Evolutionary conservation across 2,329 filamentous ascomycete species (phyloP), one percentile per base, ranked within the genome.

Genomic region (Fonsecaea multimorphosa): DNA sequence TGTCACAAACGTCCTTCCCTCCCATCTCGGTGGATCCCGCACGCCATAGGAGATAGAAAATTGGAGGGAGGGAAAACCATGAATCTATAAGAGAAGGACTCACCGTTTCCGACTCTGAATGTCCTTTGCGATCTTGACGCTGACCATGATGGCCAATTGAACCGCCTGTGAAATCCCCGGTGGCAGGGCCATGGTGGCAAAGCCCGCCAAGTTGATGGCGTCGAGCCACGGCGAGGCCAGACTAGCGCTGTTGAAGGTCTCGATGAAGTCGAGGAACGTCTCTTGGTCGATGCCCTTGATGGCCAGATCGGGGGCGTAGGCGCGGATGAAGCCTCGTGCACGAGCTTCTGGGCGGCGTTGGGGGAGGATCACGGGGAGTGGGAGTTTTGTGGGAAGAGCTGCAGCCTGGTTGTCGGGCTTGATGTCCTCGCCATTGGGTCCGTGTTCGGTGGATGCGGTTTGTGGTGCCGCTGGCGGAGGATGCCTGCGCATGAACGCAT

Each of bases 301-400:
- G 16, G 74, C 75, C 0, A 86, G 76, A 0, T 80, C 73, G 0
- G 84, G 83, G 0, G 83, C 78, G 70, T 86, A 86, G 0, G 82
- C 83, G 24, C 79, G 78, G 2, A 85, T 75, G 67, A 85, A 85
- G 0, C 84, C 84, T 7, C 84, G 77, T 0, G 74, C 72, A 49
- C 81, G 80, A 34, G 78, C 76, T 32, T 78, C 76, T 0, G 84
- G 84, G 11, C 84, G 79, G 2, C 84, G 75, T 61, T 86, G 84
- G 0, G 83, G 82, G 2, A 86, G 72, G n/a, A 86, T 78, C n/a
- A 86, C 80, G 0, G 83, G 83, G 49, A 77, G 76, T 12, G 77
- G 57, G 4, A 68, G 53, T 14, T 29, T 57, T 2, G 54, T n/a
- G 29, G 11, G 4, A 7, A 2, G n/a, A n/a, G 5, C 32, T 34